Evolutionary conservation across 257 asterid genomes (phyloP).

Genomic region (Penstemon eatonii): DNA sequence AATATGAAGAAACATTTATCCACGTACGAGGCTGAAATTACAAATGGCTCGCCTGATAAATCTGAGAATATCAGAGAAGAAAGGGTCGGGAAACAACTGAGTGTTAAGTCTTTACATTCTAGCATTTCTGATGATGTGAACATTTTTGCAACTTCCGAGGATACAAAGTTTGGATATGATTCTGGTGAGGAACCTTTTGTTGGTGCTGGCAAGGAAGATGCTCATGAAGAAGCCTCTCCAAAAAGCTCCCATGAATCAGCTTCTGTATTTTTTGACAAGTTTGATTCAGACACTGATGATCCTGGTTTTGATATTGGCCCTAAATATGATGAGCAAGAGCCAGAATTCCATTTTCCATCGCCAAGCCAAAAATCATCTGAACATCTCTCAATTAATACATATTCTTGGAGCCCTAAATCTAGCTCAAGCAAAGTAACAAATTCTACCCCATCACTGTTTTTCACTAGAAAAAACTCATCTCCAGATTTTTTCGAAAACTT

Average conservation of each 20-base stretch:
- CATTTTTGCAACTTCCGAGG: slow-evolving; percentile 44
- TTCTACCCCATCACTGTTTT: slow-evolving; percentile 39
- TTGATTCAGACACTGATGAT: slow-evolving; percentile 62
- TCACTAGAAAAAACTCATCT: slow-evolving; percentile 35
- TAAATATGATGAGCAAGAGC: slow-evolving; percentile 49
- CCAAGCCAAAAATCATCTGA: slow-evolving; percentile 45
- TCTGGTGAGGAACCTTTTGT: slow-evolving; percentile 34
- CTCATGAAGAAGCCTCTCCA: slow-evolving; percentile 36
- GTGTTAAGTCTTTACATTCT: slow-evolving; percentile 43
- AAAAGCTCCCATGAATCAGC: slow-evolving; percentile 42
- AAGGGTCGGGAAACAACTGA: slow-evolving; percentile 38
- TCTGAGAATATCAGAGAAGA: slow-evolving; percentile 43
- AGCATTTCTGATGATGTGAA: slow-evolving; percentile 44
- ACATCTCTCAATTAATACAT: slow-evolving; percentile 26
- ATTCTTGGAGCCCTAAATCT: not conserved
- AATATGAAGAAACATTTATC: slow-evolving; percentile 28
- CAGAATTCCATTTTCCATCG: slow-evolving; percentile 42
- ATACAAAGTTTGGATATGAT: slow-evolving; percentile 37
- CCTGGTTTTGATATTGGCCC: slow-evolving; percentile 41
- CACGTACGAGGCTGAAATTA: slow-evolving; percentile 30
- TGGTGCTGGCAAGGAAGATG: slow-evolving; percentile 29
- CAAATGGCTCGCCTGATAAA: slow-evolving; percentile 11
- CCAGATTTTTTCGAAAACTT: slow-evolving; percentile 42
- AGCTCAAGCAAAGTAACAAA: too few relatives aligned
- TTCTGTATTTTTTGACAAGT: slow-evolving; percentile 56